A percentile compares a stretch with the other conserved stretches of the same genome.
Evolutionary conservation across 495 filamentous ascomycete species (phyloP).

Genomic region (Penicillium lividum): DNA sequence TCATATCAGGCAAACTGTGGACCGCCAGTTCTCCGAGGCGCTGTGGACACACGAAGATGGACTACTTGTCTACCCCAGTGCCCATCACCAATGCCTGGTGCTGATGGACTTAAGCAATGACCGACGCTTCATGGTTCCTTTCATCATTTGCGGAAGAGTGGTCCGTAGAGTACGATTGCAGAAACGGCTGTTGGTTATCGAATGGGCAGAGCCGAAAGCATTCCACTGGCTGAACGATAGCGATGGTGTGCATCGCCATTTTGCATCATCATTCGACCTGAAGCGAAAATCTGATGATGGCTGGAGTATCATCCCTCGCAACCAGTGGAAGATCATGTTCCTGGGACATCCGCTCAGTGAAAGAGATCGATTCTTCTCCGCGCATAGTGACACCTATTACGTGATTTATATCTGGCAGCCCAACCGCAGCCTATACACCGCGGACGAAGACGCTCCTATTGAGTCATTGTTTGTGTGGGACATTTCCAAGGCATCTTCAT

Average conservation of each 20-base stretch:
- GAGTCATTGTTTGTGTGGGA: conserved; percentile 70
- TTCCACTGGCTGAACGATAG: conserved; percentile 61
- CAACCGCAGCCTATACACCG: conserved; percentile 57
- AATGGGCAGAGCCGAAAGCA: conserved; percentile 63
- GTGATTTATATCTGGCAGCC: conserved; percentile 69
- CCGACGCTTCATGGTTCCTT: conserved; percentile 50
- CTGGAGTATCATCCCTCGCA: conserved; percentile 57
- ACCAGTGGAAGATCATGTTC: conserved; percentile 69
- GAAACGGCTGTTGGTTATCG: conserved; percentile 57
- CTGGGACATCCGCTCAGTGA: conserved; percentile 60
- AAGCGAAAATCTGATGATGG: conserved; percentile 18
- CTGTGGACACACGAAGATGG: conserved; percentile 64
- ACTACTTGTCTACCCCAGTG: conserved; percentile 57
- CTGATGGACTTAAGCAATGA: conserved; percentile 56
- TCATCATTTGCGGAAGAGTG: conserved; percentile 53
- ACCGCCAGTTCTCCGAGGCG: conserved; percentile 55
- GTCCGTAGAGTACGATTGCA: conserved; percentile 60
- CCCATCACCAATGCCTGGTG: conserved; percentile 43
- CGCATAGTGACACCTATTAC: conserved; percentile 63
- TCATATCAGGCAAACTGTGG: conserved; percentile 35
- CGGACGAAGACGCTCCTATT: conserved; percentile 58
- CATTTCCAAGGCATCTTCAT: conserved; percentile 55
- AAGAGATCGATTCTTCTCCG: conserved; percentile 63
- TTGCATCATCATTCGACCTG: conserved; percentile 63
- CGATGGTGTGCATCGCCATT: conserved; percentile 62